Base-by-base conservation (phyloP, 2,329 filamentous ascomycete genomes). In the Fusarium coicis region DNA sequence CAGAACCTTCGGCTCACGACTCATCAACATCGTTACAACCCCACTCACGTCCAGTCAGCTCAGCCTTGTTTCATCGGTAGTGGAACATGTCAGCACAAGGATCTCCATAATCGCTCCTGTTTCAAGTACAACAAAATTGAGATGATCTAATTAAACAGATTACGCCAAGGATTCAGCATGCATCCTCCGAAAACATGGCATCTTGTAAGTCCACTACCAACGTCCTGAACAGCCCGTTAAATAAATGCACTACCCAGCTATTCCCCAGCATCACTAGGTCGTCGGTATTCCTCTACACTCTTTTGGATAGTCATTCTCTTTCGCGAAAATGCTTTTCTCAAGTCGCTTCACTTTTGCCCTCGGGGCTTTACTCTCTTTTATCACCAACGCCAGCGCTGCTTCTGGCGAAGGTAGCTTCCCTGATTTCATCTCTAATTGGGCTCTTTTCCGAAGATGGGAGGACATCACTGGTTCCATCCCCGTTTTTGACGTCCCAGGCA, bases 231-330 rank as follows among this genome's bases (percentile, higher is more conserved):
- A 10, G 42, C 4, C 42, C 21, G 23, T 66, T 68, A 66, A 68
- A 68, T 68, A 68, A 60, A 66, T 56, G 39, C 66, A 68, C 10
- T 21, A n/a, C 66, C 66, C 66, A 32, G 14, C 37, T 21, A 39
- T 39, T 39, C 37, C 37, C 37, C 37, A 39, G 37, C 37, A 39
- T 39, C 19, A 10, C 19, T 21, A 21, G 26, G 63, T 46, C 37
- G 30, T 46, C 5, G 49, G 28, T 62, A 55, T 60, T 44, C 26
- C 10, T 19, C 30, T 39, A 40, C 61, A 52, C 49, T 52, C 52
- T 28, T 68, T 55, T 53, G 26, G 42, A 37, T 54, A 50, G 47
- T 39, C 42, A 44, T 36, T 46, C 44, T 23, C 52, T 47, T 42
- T n/a, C 7, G 40, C 66, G 50, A 62, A 56, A 10, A 66, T 66